Percentiles rank a stretch among this genome's conserved stretches.
Conservation (phyloP, 192 early-diverging fungal species). For the Piromyces finnis region DNA sequence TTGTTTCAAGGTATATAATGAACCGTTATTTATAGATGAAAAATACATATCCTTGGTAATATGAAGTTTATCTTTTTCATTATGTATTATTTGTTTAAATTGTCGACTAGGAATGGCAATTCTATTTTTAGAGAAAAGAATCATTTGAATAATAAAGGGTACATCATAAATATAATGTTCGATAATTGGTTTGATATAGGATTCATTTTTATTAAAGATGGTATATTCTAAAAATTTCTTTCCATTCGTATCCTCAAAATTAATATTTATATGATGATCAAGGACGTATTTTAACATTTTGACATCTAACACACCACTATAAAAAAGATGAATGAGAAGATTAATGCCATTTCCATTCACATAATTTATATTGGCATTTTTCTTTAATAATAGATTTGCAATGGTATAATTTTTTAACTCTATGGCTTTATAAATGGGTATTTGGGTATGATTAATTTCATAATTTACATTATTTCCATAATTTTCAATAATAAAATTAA, state of each 20-base stretch:
- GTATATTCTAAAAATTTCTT: not conserved
- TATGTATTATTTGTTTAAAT: not conserved
- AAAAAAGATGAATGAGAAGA: not conserved
- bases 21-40: not conserved
- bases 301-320: not conserved
- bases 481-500: not conserved
- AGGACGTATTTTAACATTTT: not conserved
- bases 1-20: not conserved
- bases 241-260: not conserved
- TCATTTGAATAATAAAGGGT: not conserved
- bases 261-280: not conserved
- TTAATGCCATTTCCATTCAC: not conserved
- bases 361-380: not conserved
- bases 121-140: not conserved
- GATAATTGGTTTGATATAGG: not conserved
- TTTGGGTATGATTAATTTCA: not conserved
- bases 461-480: not conserved
- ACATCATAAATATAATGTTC: not conserved
- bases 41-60: not conserved
- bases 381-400: not conserved
- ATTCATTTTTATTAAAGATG: not conserved
- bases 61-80: not conserved
- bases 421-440: not conserved
- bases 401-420: not conserved
- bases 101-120: not conserved